phyloP scores from a whole-genome alignment of 768 basidiomycete species.

The Hydnomerulius pinastri region DNA sequence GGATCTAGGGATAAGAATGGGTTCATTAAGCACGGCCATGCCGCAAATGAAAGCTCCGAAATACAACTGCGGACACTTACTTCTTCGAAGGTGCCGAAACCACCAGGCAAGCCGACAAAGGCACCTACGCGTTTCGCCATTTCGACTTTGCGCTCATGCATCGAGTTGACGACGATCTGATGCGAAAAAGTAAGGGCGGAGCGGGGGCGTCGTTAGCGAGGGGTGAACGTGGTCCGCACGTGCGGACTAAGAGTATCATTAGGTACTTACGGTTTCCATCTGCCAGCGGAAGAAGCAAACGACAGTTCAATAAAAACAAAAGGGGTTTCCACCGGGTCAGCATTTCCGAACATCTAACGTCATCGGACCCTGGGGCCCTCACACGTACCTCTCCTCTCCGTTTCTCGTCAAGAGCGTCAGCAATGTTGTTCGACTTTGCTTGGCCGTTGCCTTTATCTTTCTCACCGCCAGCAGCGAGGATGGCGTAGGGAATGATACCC shows the following conservation, averaged over 20 bases:
- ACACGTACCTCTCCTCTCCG: slow-evolving; percentile 37
- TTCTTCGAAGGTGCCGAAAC: slow-evolving; percentile 96
- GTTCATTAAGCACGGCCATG: slow-evolving; percentile 4
- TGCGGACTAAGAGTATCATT: not conserved
- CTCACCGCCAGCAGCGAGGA: slow-evolving; percentile 68
- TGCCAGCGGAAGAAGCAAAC: slow-evolving; percentile 5
- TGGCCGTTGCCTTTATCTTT: slow-evolving; percentile 43
- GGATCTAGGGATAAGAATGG: slow-evolving; percentile 45
- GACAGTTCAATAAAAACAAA: too few species aligned
- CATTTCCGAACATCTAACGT: not conserved
- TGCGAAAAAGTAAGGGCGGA: not conserved
- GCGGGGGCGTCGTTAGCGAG: slow-evolving; percentile 7
- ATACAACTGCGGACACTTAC: slow-evolving; percentile 30
- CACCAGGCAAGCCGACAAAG: slow-evolving; percentile 90
- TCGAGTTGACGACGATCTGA: slow-evolving; percentile 73
- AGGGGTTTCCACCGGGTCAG: too few species aligned
- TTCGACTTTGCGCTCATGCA: slow-evolving; percentile 88
- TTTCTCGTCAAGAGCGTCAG: slow-evolving; percentile 31
- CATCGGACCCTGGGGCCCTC: slow-evolving; percentile 1
- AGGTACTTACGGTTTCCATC: slow-evolving; percentile 34
- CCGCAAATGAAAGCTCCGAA: slow-evolving; percentile 30
- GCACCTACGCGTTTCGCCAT: slow-evolving; percentile 83
- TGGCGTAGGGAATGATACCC: slow-evolving; percentile 79
- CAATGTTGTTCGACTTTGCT: slow-evolving; percentile 19
- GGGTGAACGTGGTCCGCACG: slow-evolving; percentile 4